Percentiles rank a stretch among this genome's conserved stretches.
Evolutionary conservation across 805 yeast species (phyloP).

Genomic region (Ascoidea rubescens): DNA sequence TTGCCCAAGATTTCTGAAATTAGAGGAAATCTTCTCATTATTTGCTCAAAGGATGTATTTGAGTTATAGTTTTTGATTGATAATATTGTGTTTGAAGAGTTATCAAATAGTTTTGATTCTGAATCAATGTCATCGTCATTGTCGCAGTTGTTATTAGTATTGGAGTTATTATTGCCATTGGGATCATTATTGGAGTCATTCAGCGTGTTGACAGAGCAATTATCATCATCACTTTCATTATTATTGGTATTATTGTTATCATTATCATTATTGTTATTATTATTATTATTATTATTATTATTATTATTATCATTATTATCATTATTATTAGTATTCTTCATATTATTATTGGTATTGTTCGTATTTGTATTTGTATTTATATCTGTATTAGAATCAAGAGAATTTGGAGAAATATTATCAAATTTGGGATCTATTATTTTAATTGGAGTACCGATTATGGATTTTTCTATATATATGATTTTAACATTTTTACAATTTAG

Average conservation of each 20-base stretch:
- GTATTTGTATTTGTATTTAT: constrained; percentile 1
- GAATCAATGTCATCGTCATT: neutral
- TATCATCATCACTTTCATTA: neutral
- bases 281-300: neutral
- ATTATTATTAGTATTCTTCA: constrained; percentile 5
- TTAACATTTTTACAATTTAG: constrained; percentile 42
- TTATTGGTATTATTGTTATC: neutral
- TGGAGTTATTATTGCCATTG: neutral
- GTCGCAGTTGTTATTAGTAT: constrained; percentile 1
- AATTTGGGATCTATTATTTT: constrained; percentile 8
- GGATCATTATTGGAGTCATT: neutral
- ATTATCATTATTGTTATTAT: constrained; percentile 1
- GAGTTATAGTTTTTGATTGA: neutral
- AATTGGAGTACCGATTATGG: constrained; percentile 32
- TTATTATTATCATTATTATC: neutral
- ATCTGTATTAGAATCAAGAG: constrained; percentile 2
- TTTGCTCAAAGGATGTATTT: constrained; percentile 21
- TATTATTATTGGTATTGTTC: constrained; percentile 2
- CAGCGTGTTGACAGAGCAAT: neutral
- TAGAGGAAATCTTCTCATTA: constrained; percentile 25
- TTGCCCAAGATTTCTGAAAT: constrained; percentile 24
- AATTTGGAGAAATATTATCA: constrained; percentile 8
- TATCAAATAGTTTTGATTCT: constrained; percentile 1
- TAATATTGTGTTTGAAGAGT: neutral
- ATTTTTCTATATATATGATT: constrained; percentile 41